These are phyloP conservation scores for Porphyra umbilicalis DNA, from an alignment of 31 red algal species.

Conservation along the genomic window DNA sequence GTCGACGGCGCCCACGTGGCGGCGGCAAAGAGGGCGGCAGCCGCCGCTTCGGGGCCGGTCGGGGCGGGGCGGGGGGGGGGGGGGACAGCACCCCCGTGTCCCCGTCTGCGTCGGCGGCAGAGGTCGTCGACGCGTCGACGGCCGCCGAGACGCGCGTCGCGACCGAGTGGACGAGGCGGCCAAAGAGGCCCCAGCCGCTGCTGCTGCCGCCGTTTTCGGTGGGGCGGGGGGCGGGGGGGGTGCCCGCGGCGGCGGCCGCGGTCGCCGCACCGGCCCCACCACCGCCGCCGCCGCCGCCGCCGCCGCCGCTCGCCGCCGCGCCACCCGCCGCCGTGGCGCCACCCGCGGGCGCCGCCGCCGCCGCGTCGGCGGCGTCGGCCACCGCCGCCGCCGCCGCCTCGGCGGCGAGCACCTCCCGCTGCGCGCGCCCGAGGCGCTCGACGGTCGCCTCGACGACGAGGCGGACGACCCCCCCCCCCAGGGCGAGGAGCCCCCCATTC, in stretches of 20 bases:
- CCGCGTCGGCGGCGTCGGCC: not conserved
- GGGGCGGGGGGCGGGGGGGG: not conserved
- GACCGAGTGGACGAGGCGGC: not conserved
- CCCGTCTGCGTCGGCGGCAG: not conserved
- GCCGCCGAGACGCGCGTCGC: not conserved
- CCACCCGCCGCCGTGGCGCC: too few species aligned
- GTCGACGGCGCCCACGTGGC: conserved; percentile 19
- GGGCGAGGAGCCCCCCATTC: conserved; percentile 44
- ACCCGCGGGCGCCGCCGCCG: not conserved
- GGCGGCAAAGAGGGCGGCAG: not conserved
- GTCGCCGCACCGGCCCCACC: too few species aligned
- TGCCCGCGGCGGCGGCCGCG: not conserved
- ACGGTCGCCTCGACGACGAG: not conserved
- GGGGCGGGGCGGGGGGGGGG: not conserved
- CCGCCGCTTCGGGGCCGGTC: not conserved
- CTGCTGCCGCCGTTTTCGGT: not conserved
- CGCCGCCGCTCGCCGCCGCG: too few species aligned
- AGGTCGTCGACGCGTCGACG: not conserved
- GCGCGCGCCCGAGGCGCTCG: not conserved
- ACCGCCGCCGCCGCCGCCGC: too few species aligned
- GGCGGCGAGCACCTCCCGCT: not conserved
- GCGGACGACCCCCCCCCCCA: conserved; percentile 6
- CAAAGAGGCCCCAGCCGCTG: not conserved
- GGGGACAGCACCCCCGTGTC: not conserved
- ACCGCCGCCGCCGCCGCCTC: not conserved